These are phyloP conservation scores for Pugionium dolabratum DNA, from an alignment of 345 rosid species.

Conservation along the genomic window DNA sequence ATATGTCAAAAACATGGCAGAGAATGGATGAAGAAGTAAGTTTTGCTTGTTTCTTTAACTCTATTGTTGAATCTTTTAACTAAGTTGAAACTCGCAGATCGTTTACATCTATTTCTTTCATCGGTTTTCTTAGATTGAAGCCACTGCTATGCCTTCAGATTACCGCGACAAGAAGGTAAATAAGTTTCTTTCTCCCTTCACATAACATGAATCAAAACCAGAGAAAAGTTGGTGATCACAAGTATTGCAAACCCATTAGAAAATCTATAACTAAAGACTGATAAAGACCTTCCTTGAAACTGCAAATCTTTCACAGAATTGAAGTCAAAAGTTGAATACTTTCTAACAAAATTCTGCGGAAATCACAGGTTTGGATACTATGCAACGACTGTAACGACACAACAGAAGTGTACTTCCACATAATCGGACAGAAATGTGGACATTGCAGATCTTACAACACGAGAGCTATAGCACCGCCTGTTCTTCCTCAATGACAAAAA, in stretches of 20 bases:
- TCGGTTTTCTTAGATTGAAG: constrained; percentile 65
- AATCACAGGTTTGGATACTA: constrained; percentile 88
- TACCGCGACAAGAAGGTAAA: constrained; percentile 79
- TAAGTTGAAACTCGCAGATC: neutral
- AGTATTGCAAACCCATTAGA: no score
- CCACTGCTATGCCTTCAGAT: constrained; percentile 84
- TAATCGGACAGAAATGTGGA: constrained; percentile 88
- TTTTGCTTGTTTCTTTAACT: neutral
- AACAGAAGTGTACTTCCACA: constrained; percentile 84
- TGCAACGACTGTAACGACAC: constrained; percentile 99
- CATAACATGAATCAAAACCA: no score
- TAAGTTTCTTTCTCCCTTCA: constrained; percentile 5
- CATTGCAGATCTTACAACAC: constrained; percentile 96
- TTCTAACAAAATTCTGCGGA: no score
- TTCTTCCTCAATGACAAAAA: constrained; percentile 62
- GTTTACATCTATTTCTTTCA: neutral
- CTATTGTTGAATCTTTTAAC: neutral
- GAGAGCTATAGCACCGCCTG: constrained; percentile 77
- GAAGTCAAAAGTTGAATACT: no score
- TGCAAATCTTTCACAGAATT: no score
- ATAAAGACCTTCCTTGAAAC: no score
- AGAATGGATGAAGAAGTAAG: constrained; percentile 89
- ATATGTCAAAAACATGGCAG: constrained; percentile 88
- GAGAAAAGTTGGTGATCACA: no score
- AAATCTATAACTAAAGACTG: no score